These are phyloP conservation scores for Haplographium delicatum DNA, from an alignment of 495 filamentous ascomycete species.

Conservation along the genomic window DNA sequence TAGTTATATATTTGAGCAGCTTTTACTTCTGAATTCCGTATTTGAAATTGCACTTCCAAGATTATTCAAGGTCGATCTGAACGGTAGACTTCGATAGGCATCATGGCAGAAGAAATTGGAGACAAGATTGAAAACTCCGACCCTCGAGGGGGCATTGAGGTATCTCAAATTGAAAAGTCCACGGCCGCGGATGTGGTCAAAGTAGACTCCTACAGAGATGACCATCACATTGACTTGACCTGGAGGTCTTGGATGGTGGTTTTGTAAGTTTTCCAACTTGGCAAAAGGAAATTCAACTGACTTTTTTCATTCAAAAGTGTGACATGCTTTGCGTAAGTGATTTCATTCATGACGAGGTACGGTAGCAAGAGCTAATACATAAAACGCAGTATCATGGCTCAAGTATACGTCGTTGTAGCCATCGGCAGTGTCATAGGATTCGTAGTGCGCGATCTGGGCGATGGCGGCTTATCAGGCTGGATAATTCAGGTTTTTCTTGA, in stretches of 20 bases:
- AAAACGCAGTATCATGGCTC: constrained; percentile 34
- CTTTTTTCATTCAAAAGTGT: too few relatives aligned
- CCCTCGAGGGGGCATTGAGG: neutral
- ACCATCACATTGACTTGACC: constrained; percentile 19
- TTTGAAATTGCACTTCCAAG: too few relatives aligned
- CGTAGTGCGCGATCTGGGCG: constrained; percentile 47
- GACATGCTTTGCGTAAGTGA: constrained; percentile 21
- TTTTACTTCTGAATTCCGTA: too few relatives aligned
- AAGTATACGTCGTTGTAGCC: constrained; percentile 51
- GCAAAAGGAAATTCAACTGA: neutral
- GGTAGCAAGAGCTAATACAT: neutral
- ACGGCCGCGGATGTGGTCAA: constrained; percentile 6
- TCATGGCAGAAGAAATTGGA: constrained; percentile 4
- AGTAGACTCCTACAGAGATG: constrained; percentile 17
- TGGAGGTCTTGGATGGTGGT: constrained; percentile 26
- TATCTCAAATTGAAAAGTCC: constrained; percentile 6
- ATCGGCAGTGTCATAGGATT: constrained; percentile 51
- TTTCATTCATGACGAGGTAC: neutral
- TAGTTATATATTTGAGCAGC: too few relatives aligned
- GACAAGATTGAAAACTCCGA: neutral
- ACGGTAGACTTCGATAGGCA: too few relatives aligned
- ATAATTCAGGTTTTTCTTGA: constrained; percentile 40
- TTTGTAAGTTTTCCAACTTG: constrained; percentile 13
- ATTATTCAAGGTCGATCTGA: too few relatives aligned
- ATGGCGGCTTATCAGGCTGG: constrained; percentile 44